Base-by-base conservation (phyloP, 164 flowering plant genomes). In the Echeveria elegans region DNA sequence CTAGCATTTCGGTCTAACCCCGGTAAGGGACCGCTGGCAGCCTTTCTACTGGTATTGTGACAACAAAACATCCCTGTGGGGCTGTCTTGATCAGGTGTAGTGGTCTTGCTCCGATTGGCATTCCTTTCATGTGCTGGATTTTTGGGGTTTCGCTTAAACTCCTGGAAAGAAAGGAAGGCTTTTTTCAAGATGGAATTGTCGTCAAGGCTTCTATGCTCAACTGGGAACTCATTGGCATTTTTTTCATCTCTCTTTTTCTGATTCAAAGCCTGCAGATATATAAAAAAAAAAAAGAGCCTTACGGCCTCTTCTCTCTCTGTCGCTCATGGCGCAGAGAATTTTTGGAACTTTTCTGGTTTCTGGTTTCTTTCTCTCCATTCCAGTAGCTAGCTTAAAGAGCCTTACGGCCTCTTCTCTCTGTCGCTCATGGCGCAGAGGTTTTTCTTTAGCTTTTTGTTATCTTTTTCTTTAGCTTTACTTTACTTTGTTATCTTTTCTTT, bases 111-210 rank as follows among this genome's bases (percentile, higher is more conserved):
- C 7, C 65, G 23, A 10, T 21, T 19, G 64, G 64, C 21, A 30
- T 36, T 61, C 15, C 38, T 15, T 9, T 30, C 36, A 19, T n/a
- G 43, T 1, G 23, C 8, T 8, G 77, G 71, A 26, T 68, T 52
- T 0, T 68, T 30, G 74, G 64, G 36, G n/a, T n/a, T n/a, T 74
- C 37, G 59, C 80, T 79, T 16, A 60, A 11, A 47, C 68, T 74
- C 73, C 67, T 75, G 16, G 79, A 73, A 4, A 78, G 66, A n/a
- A 70, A 58, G 2, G 75, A 71, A 3, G 77, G 64, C 21, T 32
- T 58, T 0, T 73, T 67, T n/a, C 26, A 76, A 68, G 37, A 53
- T 40, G 43, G 68, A 26, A 4, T 72, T 81, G 10, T 76, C 76
- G 2, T 34, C 68, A 60, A 71, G 68, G 19, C 38, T 38, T 12